Evolutionary conservation across 2,329 filamentous ascomycete species (phyloP), one percentile per base, ranked within the genome.

Genomic region (Geoglossum cookeanum): DNA sequence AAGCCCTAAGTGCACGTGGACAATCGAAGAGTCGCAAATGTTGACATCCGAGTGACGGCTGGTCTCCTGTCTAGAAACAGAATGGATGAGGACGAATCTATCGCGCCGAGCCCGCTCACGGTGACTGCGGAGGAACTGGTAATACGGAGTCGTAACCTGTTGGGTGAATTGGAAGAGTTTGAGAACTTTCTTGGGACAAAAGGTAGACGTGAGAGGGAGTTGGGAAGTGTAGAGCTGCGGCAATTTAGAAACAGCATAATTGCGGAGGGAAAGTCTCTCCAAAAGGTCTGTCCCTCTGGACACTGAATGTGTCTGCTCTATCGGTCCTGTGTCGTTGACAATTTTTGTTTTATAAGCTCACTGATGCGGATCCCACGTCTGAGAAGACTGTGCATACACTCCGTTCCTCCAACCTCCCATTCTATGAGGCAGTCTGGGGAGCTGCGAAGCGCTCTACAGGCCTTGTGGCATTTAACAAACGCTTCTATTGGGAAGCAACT

Each of bases 361-460:
- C 13, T 13, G 11, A 29, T 44, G 37, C 30, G 22, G 54, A 55
- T 55, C 54, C 37, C 17, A 55, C 54, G 5, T 33, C 54, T 1
- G 54, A 55, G 17, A 48, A 55, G 30, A 55, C 71, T 15, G 65
- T 72, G n/a, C 79, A 84, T 64, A 75, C 77, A 32, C 70, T 84
- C 51, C 74, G 77, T 55, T 83, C 80, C 6, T 83, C 80, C 0
- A 87, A 87, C 67, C 64, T 85, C 9, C 75, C 78, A 0, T 85
- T 84, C 64, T 78, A 81, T 57, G 75, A 79, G 61, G 74, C 78
- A 4, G 72, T 85, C 1, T 86, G 83, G 83, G 67, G 68, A 32
- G 74, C 77, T 27, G 80, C 79, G 15, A 84, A 81, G 65, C 70
- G 69, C 17, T 79, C 77, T 58, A 70, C 66, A 0, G 76, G 78